Percentiles rank a stretch among this genome's conserved stretches.
Evolutionary conservation across 208 protist genomes (phyloP).

Genomic region (Wallacemonas sp.): DNA sequence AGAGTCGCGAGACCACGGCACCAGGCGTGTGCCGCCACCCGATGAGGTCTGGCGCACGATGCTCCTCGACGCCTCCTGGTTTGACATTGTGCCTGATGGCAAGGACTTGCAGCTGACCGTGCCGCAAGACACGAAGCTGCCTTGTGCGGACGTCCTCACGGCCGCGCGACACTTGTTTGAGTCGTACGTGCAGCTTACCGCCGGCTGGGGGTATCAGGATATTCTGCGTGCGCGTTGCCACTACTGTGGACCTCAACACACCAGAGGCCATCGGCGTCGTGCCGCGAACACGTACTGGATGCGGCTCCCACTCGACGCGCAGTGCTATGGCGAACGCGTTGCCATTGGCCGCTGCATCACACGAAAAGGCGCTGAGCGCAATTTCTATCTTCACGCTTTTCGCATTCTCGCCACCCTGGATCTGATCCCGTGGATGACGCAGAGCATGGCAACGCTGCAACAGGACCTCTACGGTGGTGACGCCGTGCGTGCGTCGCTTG

Average conservation of each 20-base stretch:
- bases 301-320: constrained; percentile 47
- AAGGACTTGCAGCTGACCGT: constrained; percentile 8
- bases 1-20: constrained; percentile 20
- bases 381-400: constrained; percentile 65
- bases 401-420: constrained; percentile 44
- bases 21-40: constrained; percentile 28
- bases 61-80: constrained; percentile 45
- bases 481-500: not conserved
- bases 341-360: constrained; percentile 58
- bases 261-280: constrained; percentile 14
- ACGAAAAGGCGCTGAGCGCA: constrained; percentile 44
- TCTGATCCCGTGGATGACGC: constrained; percentile 43
- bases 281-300: constrained; percentile 73
- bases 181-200: constrained; percentile 17
- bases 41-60: constrained; percentile 61
- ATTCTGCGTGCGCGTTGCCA: constrained; percentile 17
- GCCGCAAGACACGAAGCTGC: not conserved
- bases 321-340: constrained; percentile 36
- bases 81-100: constrained; percentile 45
- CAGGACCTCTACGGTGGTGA: constrained; percentile 20
- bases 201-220: constrained; percentile 5
- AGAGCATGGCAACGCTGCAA: constrained; percentile 7
- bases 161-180: constrained; percentile 25
- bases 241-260: constrained; percentile 57
- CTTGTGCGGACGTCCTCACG: not conserved